Evolutionary conservation across 768 basidiomycete genomes (phyloP).

Genomic region (Phlegmacium glaucopus): DNA sequence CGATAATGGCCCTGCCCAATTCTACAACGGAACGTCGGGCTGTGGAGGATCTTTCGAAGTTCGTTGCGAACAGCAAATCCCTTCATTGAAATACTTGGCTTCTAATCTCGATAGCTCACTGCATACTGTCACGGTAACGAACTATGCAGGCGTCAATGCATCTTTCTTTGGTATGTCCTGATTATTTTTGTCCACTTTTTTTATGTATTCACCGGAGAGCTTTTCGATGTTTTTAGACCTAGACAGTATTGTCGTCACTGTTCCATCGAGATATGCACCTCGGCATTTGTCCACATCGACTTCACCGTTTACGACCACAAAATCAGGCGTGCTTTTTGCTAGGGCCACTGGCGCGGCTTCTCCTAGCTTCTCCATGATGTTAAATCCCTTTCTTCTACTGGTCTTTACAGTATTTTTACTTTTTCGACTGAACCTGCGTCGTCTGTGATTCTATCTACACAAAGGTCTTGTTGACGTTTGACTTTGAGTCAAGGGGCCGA

Average conservation of each 20-base stretch:
- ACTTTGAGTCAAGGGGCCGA: too few species aligned
- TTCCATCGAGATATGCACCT: slow-evolving; percentile 39
- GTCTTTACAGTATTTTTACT: slow-evolving; percentile 4
- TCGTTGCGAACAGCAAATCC: slow-evolving; percentile 45
- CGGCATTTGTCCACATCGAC: slow-evolving; percentile 23
- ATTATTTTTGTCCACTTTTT: neutral
- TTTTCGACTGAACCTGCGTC: slow-evolving; percentile 2
- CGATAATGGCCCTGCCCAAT: slow-evolving; percentile 30
- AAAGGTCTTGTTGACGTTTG: too few species aligned
- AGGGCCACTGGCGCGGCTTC: slow-evolving; percentile 5
- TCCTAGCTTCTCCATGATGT: slow-evolving; percentile 1
- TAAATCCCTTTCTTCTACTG: slow-evolving; percentile 12
- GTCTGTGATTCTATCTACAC: neutral
- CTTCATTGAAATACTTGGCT: slow-evolving; percentile 39
- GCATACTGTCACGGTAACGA: slow-evolving; percentile 37
- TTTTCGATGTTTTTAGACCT: slow-evolving; percentile 26
- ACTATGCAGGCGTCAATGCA: slow-evolving; percentile 38
- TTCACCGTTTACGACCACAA: slow-evolving; percentile 17
- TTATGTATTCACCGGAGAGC: neutral
- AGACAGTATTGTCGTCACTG: slow-evolving; percentile 41
- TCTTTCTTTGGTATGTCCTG: slow-evolving; percentile 39
- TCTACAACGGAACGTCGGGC: slow-evolving; percentile 39
- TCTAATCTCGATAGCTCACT: slow-evolving; percentile 35
- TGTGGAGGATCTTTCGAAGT: slow-evolving; percentile 42
- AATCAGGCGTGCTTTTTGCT: neutral